Evolutionary conservation across 768 basidiomycete species (phyloP), one percentile per base, ranked within the genome.

Genomic region (Lactarius tabidus): DNA sequence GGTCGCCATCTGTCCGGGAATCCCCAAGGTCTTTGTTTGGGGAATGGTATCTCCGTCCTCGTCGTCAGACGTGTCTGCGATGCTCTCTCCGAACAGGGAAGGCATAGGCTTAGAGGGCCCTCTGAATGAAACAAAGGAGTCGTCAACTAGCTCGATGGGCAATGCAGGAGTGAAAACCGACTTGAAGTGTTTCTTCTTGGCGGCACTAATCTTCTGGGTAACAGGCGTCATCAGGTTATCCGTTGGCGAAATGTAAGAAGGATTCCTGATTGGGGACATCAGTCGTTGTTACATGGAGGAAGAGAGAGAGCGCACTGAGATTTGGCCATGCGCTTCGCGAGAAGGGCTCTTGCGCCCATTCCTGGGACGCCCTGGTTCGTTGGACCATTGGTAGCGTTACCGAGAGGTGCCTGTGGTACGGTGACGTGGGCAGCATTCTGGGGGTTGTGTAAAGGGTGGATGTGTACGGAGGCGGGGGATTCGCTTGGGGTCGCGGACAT

Each of bases 111-210:
- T 88, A 8, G 67, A 36, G 10, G 81, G 75, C 15, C 82, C 84
- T 74, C 88, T 90, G 71, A 35, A 51, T 36, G 14, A 23, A 6
- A 23, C 6, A 29, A 38, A 43, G 15, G 59, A 28, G 33, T 17
- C 10, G 29, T 51, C 29, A 56, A 23, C 23, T 66, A 60, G n/a
- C 57, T 57, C 57, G 29, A 26, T 52, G 45, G 61, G 62, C 41
- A 61, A 35, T 14, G 38, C 26, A 60, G 57, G 3, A 43, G 52
- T 7, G 29, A 17, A 36, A 79, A 31, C 88, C 41, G 69, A 96
- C 96, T 93, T 97, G 74, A 97, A 98, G 72, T 93, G 93, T 77
- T 93, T 93, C 82, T 96, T 95, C 83, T 86, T 95, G 3, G 90
- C 89, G 20, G 90, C 91, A 57, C 81, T 89, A 59, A 98, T 83